Conservation (phyloP, 192 early-diverging fungal genomes). For the Rhizophagus prolifer region DNA sequence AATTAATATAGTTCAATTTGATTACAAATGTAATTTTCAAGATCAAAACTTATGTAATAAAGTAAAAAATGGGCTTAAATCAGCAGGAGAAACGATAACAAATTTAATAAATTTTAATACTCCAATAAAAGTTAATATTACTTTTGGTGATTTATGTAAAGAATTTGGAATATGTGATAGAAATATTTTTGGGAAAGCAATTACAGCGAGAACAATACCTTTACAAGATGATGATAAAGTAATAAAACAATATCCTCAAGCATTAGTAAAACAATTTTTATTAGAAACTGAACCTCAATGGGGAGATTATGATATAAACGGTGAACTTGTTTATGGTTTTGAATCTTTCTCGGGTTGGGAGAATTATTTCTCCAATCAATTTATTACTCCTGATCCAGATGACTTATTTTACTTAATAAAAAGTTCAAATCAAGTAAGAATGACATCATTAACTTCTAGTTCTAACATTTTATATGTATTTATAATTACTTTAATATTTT, state of each 20-base stretch:
- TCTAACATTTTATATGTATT: not conserved
- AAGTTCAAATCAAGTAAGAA: not conserved
- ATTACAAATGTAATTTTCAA: not conserved
- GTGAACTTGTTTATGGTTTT: constrained; percentile 43
- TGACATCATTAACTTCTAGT: not conserved
- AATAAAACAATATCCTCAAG: constrained; percentile 41
- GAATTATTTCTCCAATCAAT: constrained; percentile 8
- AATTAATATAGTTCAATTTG: not conserved
- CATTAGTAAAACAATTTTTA: constrained; percentile 38
- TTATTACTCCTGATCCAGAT: not conserved
- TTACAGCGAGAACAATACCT: constrained; percentile 33
- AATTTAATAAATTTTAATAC: not conserved
- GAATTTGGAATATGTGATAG: not conserved
- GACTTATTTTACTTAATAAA: constrained; percentile 18
- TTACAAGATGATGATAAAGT: constrained; percentile 37
- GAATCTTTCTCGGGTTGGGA: constrained; percentile 38
- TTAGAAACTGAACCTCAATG: constrained; percentile 30
- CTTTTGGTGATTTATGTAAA: constrained; percentile 37
- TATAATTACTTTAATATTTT: not conserved
- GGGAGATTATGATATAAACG: constrained; percentile 36
- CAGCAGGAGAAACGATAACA: not conserved
- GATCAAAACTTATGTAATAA: not conserved
- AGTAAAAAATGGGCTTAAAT: not conserved
- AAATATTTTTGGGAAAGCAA: constrained; percentile 26
- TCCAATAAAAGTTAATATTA: constrained; percentile 37